Percentiles rank a stretch among this genome's conserved stretches.
Evolutionary conservation across 1,284 basidiomycete genomes (phyloP).

Genomic region (Caloboletus firmus): DNA sequence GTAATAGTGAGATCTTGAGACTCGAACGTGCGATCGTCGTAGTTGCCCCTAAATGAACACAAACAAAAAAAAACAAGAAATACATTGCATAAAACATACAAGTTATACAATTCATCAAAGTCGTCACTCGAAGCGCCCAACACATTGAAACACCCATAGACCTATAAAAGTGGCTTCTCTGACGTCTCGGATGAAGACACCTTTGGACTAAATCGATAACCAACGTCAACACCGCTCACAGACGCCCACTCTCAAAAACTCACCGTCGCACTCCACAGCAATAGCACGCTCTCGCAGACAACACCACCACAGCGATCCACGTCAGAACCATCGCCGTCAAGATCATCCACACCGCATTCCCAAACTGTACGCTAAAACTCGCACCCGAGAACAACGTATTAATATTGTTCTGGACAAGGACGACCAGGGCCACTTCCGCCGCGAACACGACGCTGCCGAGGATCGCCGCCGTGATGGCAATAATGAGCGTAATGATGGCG

Average conservation of each 20-base stretch:
- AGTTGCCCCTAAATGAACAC: too few species aligned
- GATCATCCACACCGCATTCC: constrained; percentile 73
- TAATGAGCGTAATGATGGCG: constrained; percentile 58
- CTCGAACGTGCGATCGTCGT: background rate
- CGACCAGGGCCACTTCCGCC: constrained; percentile 59
- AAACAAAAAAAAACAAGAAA: background rate
- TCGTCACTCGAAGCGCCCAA: background rate
- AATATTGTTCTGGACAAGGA: constrained; percentile 49
- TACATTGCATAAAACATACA: background rate
- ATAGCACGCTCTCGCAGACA: constrained; percentile 63
- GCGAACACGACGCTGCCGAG: constrained; percentile 55
- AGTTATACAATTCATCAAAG: background rate
- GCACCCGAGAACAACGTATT: constrained; percentile 39
- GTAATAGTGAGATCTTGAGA: too few species aligned
- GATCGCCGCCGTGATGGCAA: constrained; percentile 55
- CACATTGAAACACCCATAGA: background rate
- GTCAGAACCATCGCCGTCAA: constrained; percentile 51
- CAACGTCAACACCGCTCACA: constrained; percentile 10
- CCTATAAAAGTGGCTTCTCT: constrained; percentile 5
- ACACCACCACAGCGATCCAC: constrained; percentile 59
- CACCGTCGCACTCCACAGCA: constrained; percentile 60
- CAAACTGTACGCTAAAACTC: constrained; percentile 52
- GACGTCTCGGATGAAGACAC: background rate
- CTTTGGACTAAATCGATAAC: constrained; percentile 10
- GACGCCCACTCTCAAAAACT: constrained; percentile 7